Base-by-base conservation (phyloP, 768 basidiomycete genomes). In the Phylloporus sp. region DNA sequence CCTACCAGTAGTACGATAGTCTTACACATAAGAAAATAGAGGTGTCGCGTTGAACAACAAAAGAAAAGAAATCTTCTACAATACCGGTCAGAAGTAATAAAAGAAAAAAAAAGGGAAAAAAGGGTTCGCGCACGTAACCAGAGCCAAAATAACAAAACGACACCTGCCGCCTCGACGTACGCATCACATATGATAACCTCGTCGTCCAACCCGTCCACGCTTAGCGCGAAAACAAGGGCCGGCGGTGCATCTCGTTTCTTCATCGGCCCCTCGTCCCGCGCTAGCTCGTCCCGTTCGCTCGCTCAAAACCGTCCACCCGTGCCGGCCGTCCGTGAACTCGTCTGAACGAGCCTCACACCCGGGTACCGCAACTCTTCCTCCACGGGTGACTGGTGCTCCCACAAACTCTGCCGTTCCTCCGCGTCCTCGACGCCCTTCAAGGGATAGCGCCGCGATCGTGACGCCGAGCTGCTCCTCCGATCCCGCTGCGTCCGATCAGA, bases 351-450 rank as follows among this genome's bases (percentile, higher is more conserved):
- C 50, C 74, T 60, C 55, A 76, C 70, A 3, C 74, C 71, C 5
- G 50, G 24, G 22, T 28, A 46, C 9, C 32, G 42, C 10, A 23
- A 13, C 5, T 10, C 21, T 6, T 53, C 62, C 10, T 68, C 65
- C 3, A 48, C 46, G 3, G 55, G 56, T 1, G 59, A 59, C 21
- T 58, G 66, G 38, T 66, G 63, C 23, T 64, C 62, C 77, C 76
- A 80, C 44, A 86, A 55, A 39, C 80, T 74, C 42, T 76, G 61
- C 44, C 78, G 80, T 66, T 86, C 84, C 46, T 84, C 84, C 39
- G 62, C 60, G 42, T 86, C 84, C 55, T 80, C 78, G 4, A 73
- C 71, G 0, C 70, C 73, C 21, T 18, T 49, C n/a, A n/a, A n/a
- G n/a, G 69, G 70, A 32, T 71, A 71, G 26, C 71, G 74, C 42